A percentile compares a stretch with the other conserved stretches of the same genome.
These are phyloP conservation scores for Staphylotrichum longicolle DNA, from an alignment of 495 filamentous ascomycete genomes.

Conservation along the genomic window DNA sequence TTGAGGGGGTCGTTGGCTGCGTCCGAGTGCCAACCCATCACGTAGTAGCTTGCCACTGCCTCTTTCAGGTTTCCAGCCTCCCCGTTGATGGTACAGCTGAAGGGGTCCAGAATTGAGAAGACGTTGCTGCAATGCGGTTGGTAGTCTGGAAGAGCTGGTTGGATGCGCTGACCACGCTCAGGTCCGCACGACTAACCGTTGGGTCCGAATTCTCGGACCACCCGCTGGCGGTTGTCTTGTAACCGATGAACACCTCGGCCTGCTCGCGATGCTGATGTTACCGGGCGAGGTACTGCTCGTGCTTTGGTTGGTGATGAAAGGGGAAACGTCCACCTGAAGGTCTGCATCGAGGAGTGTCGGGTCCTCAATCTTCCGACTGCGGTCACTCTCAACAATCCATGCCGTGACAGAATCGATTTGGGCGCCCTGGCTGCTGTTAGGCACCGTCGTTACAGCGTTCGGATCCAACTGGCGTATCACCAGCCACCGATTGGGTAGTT, in stretches of 20 bases:
- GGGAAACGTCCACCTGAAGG: slow-evolving; percentile 50
- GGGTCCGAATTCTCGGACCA: slow-evolving; percentile 26
- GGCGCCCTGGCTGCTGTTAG: slow-evolving; percentile 13
- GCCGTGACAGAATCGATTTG: slow-evolving; percentile 18
- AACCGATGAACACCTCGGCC: slow-evolving; percentile 54
- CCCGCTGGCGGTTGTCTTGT: slow-evolving; percentile 20
- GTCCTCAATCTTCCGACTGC: slow-evolving; percentile 35
- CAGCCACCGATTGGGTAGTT: slow-evolving; percentile 44
- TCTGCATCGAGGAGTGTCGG: slow-evolving; percentile 33
- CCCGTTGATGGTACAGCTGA: slow-evolving; percentile 29
- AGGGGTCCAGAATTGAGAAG: slow-evolving; percentile 50
- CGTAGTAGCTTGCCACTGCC: slow-evolving; percentile 47
- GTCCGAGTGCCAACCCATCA: slow-evolving; percentile 52
- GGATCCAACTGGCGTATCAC: slow-evolving; percentile 39
- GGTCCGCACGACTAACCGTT: slow-evolving; percentile 16
- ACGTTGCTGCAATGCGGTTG: slow-evolving; percentile 50
- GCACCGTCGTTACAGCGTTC: slow-evolving; percentile 11
- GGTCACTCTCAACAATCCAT: slow-evolving; percentile 54
- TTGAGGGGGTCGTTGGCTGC: slow-evolving; percentile 25
- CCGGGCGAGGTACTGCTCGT: background rate
- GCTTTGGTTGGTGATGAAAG: slow-evolving; percentile 36
- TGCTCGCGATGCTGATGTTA: slow-evolving; percentile 35
- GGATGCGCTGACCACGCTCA: slow-evolving; percentile 38
- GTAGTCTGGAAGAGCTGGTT: slow-evolving; percentile 56
- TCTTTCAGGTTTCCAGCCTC: background rate